Percentiles rank a stretch among this genome's conserved stretches.
Evolutionary conservation across 1,139 yeast genomes (phyloP).

Genomic region (Yarrowia galli): DNA sequence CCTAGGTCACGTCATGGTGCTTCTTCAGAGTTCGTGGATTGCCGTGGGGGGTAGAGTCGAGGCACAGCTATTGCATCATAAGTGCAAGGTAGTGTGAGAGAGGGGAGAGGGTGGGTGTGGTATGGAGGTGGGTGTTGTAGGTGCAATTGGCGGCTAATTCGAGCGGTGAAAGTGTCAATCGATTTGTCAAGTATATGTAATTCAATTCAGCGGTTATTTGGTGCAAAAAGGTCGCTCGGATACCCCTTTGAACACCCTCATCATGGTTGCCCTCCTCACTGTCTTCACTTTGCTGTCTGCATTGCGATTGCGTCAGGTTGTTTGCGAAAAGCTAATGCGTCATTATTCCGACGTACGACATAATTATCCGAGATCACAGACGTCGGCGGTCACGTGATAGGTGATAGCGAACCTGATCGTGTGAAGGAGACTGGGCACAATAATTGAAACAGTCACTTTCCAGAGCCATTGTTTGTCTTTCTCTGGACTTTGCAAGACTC

Average conservation of each 20-base stretch:
- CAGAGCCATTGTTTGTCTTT: not conserved
- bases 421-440: no score
- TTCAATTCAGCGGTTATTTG: no score
- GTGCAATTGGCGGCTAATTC: not conserved
- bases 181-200: no score
- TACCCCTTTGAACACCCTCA: no score
- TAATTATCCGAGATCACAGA: constrained; percentile 3
- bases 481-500: not conserved
- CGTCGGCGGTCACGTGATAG: not conserved
- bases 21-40: constrained; percentile 1
- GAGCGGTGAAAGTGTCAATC: not conserved
- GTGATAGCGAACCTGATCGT: no score
- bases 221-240: no score
- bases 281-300: constrained; percentile 3
- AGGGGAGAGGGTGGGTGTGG: not conserved
- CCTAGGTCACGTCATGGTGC: constrained; percentile 32
- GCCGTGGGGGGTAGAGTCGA: constrained; percentile 29
- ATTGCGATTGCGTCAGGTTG: constrained; percentile 27
- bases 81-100: not conserved
- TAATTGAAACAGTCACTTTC: not conserved
- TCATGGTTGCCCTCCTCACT: no score
- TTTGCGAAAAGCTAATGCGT: constrained; percentile 28
- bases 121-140: not conserved
- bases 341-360: constrained; percentile 15
- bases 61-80: constrained; percentile 13